These are phyloP conservation scores for Aschersonia sp. DNA, from an alignment of 2,329 filamentous ascomycete genomes.

Conservation along the genomic window DNA sequence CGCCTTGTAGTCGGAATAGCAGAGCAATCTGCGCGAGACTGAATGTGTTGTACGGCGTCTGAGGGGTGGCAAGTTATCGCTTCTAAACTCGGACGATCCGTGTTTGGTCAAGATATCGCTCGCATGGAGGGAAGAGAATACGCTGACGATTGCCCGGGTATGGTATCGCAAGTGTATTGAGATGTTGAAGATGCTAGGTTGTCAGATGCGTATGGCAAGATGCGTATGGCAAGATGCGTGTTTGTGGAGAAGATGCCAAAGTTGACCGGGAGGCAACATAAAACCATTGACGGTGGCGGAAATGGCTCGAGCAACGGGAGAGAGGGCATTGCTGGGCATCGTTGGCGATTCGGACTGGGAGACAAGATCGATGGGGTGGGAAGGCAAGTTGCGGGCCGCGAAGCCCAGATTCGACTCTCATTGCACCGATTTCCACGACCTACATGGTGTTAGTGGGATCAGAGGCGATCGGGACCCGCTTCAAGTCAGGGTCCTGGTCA, in stretches of 20 bases:
- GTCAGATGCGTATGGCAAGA: background rate
- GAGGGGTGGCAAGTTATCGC: too few species aligned
- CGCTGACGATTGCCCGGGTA: too few species aligned
- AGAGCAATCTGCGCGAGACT: too few species aligned
- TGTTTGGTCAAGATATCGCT: too few species aligned
- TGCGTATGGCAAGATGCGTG: background rate
- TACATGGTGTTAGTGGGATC: slow-evolving; percentile 12
- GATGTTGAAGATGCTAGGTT: background rate
- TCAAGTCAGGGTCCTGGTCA: slow-evolving; percentile 11
- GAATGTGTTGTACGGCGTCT: too few species aligned
- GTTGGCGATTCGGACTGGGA: background rate
- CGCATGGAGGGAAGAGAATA: too few species aligned
- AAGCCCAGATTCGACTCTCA: slow-evolving; percentile 15
- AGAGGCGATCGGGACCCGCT: slow-evolving; percentile 13
- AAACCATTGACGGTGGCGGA: slow-evolving; percentile 1
- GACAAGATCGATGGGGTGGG: background rate
- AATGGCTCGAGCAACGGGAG: background rate
- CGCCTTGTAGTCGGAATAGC: too few species aligned
- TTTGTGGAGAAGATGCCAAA: background rate
- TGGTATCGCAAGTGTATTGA: background rate
- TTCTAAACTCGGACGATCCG: too few species aligned
- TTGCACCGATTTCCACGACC: slow-evolving; percentile 19
- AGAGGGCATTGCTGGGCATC: slow-evolving; percentile 3
- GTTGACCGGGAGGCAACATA: background rate
- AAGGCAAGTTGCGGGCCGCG: slow-evolving; percentile 2